These are phyloP conservation scores for Lactuca sativa DNA, from an alignment of 129 eudicot genomes.

Conservation along the genomic window DNA sequence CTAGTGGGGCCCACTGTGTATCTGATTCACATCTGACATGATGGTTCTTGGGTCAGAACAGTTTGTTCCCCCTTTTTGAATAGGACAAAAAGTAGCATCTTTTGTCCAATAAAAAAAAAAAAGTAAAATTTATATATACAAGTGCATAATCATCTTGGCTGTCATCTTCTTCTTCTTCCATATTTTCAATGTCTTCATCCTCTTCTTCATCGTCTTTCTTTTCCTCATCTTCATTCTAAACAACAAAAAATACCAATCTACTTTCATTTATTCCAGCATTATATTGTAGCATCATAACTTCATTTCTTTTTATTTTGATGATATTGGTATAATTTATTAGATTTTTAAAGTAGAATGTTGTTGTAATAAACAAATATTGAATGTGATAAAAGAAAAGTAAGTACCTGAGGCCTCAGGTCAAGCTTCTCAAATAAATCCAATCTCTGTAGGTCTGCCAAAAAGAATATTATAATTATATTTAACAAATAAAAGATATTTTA, in stretches of 20 bases:
- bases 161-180: slow-evolving; percentile 64
- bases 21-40: not conserved
- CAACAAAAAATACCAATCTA: not conserved
- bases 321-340: too few species aligned
- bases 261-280: too few species aligned
- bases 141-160: slow-evolving; percentile 57
- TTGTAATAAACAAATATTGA: too few species aligned
- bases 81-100: not conserved
- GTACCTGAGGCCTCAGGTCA: slow-evolving; percentile 49
- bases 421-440: slow-evolving; percentile 76
- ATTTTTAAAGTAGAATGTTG: too few species aligned
- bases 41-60: not conserved
- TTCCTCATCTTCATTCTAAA: slow-evolving; percentile 47
- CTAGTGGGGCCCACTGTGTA: too few species aligned
- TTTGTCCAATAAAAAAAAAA: not conserved
- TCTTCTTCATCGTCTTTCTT: slow-evolving; percentile 71
- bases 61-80: not conserved
- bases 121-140: too few species aligned
- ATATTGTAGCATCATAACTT: too few species aligned
- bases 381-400: not conserved
- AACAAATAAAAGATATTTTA: not conserved
- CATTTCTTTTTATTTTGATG: too few species aligned
- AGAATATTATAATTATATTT: not conserved
- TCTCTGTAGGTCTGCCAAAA: slow-evolving; percentile 49
- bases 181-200: slow-evolving; percentile 49